Evolutionary conservation across 495 filamentous ascomycete species (phyloP).

Genomic region (Massariosphaeria phaeospora): DNA sequence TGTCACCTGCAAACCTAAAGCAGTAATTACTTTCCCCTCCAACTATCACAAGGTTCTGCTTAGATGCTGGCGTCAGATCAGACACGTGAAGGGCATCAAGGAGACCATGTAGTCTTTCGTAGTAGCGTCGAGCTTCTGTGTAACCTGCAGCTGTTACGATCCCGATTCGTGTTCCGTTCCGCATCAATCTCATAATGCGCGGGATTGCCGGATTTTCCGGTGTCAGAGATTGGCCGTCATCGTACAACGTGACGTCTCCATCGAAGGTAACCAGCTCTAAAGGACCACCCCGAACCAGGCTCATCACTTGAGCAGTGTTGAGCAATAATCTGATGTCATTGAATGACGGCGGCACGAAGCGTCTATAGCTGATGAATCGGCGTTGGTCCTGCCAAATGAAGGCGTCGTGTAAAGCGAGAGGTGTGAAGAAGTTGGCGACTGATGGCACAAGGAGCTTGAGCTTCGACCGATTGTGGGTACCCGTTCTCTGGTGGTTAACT

Average conservation of each 20-base stretch:
- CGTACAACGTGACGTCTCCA: constrained; percentile 95
- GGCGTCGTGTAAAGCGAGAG: constrained; percentile 74
- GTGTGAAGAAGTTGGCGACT: constrained; percentile 88
- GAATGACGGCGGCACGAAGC: constrained; percentile 95
- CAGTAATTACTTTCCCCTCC: constrained; percentile 83
- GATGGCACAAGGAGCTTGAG: constrained; percentile 86
- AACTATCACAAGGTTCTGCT: constrained; percentile 78
- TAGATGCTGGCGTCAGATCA: constrained; percentile 56
- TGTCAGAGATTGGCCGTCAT: constrained; percentile 78
- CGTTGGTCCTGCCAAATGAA: constrained; percentile 84
- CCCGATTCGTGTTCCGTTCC: constrained; percentile 65
- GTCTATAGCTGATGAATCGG: constrained; percentile 80
- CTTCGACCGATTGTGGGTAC: constrained; percentile 69
- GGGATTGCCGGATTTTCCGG: constrained; percentile 70
- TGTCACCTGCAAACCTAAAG: constrained; percentile 61
- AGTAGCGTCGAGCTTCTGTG: constrained; percentile 77
- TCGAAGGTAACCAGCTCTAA: constrained; percentile 89
- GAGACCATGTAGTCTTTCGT: constrained; percentile 75
- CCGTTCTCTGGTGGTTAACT: constrained; percentile 64
- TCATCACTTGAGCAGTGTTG: constrained; percentile 91
- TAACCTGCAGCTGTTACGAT: constrained; percentile 98
- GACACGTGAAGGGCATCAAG: constrained; percentile 73
- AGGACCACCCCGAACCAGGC: constrained; percentile 62
- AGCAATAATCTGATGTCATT: constrained; percentile 91
- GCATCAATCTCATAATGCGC: constrained; percentile 64